phyloP scores from a whole-genome alignment of 2,329 filamentous ascomycete genomes.

The Corynespora cassiicola region DNA sequence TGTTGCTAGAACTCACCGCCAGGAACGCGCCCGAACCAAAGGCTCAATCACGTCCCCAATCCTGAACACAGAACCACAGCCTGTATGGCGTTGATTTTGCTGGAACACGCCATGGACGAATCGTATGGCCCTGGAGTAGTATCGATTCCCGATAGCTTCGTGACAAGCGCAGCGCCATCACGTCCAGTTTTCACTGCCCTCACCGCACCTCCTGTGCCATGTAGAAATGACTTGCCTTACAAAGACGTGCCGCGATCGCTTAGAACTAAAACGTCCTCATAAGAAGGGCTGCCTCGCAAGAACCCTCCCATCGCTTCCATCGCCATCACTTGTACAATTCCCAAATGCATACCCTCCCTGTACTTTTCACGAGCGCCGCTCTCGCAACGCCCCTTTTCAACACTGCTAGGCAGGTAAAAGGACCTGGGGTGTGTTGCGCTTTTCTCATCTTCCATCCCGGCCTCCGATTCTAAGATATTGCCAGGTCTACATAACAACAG shows the following conservation, averaged over 20 bases:
- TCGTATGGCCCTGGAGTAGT: too few relatives aligned
- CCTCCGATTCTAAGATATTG: background rate
- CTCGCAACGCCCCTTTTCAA: background rate
- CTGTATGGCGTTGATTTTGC: too few relatives aligned
- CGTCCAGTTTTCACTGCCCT: background rate
- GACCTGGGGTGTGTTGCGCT: too few relatives aligned
- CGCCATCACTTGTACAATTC: conserved; percentile 1
- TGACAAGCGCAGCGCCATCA: conserved; percentile 2
- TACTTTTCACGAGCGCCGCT: background rate
- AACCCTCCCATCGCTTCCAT: background rate
- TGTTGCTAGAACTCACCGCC: too few relatives aligned
- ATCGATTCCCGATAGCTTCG: too few relatives aligned
- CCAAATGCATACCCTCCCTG: background rate
- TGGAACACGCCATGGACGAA: too few relatives aligned
- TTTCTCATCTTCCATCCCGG: background rate
- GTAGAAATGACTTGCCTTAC: background rate
- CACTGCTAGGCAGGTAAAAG: too few relatives aligned
- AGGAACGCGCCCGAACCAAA: too few relatives aligned
- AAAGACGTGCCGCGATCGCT: background rate
- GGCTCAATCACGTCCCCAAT: too few relatives aligned
- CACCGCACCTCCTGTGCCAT: background rate
- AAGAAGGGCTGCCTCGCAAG: background rate
- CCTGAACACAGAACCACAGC: too few relatives aligned
- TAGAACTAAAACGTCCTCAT: background rate
- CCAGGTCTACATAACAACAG: conserved; percentile 3